Base-by-base conservation (phyloP, 805 yeast species). In the Candida railenensis region DNA sequence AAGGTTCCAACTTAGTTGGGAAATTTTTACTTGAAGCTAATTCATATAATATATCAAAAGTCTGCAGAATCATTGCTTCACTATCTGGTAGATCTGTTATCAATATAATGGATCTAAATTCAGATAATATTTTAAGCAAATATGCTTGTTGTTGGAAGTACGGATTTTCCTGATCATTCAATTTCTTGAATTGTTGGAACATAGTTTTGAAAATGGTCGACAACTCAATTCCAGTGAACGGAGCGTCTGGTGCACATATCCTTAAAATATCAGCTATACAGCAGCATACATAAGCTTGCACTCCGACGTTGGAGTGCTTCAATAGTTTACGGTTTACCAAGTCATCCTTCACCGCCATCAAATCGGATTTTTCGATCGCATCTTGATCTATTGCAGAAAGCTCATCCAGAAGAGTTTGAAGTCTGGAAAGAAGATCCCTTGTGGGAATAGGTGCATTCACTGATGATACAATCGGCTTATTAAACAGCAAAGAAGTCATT, bases 191-290 rank as follows among this genome's bases (percentile, higher is more conserved):
- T 58, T 87, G 90, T 22, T 66, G 61, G 49, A 85, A 74, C 56
- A 89, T 80, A 5, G 87, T 71, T 52, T 75, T 78, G 67, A 90
- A 89, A 16, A 89, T 77, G 3, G 73, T 82, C 0, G 81, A 69
- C 34, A 90, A 69, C 53, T 85, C 83, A 1, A 68, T 51, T 20
- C 82, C 81, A 1, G 86, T 80, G 63, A 77, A 90, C 3, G 97
- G 97, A 4, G 96, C 96, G 59, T 90, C 88, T 0, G 97, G 97
- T 0, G 96, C 97, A 56, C 76, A 85, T 14, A 91, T 62, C 48
- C 96, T 72, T 37, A 90, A 64, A 8, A 91, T 71, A 59, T 90
- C 96, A 4, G 89, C 74, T 5, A 89, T 51, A 51, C 94, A 83
- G 57, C 95, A 85, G 5, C 94, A 82, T 1, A 77, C 77, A 48